Evolutionary conservation across 352 stramenopile genomes (phyloP).

Genomic region (Phytopythium helicoides): DNA sequence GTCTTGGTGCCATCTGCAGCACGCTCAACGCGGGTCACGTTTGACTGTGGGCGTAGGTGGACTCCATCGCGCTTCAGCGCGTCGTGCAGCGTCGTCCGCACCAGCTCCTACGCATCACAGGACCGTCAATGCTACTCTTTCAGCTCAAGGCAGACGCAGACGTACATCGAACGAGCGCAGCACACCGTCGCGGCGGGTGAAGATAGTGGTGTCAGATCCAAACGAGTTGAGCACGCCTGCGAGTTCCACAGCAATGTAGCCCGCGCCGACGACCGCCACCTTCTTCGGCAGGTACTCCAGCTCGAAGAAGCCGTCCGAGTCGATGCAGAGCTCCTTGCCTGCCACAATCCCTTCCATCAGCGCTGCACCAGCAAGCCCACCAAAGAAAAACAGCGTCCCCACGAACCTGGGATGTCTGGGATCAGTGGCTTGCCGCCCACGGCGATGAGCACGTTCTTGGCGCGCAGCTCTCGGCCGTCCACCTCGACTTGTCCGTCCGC

Average conservation of each 20-base stretch:
- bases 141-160: background rate
- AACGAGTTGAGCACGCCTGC: conserved; percentile 94
- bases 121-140: background rate
- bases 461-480: conserved; percentile 48
- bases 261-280: conserved; percentile 95
- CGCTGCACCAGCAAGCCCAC: background rate
- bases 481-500: conserved; percentile 76
- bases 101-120: conserved; percentile 22
- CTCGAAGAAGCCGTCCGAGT: conserved; percentile 97
- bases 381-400: background rate
- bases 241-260: conserved; percentile 98
- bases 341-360: background rate
- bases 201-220: conserved; percentile 89
- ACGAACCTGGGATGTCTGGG: conserved; percentile 46
- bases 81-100: conserved; percentile 52
- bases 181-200: conserved; percentile 85
- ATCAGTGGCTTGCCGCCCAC: conserved; percentile 59
- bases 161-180: conserved; percentile 88
- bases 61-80: conserved; percentile 58
- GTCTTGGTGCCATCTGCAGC: conserved; percentile 51
- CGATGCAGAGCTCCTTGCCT: conserved; percentile 92
- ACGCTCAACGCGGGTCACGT: conserved; percentile 36
- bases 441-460: conserved; percentile 66
- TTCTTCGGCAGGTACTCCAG: conserved; percentile 91
- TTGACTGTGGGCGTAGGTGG: conserved; percentile 42